phyloP scores from a whole-genome alignment of 2,329 filamentous ascomycete species.

The Trichoderma endophyticum region DNA sequence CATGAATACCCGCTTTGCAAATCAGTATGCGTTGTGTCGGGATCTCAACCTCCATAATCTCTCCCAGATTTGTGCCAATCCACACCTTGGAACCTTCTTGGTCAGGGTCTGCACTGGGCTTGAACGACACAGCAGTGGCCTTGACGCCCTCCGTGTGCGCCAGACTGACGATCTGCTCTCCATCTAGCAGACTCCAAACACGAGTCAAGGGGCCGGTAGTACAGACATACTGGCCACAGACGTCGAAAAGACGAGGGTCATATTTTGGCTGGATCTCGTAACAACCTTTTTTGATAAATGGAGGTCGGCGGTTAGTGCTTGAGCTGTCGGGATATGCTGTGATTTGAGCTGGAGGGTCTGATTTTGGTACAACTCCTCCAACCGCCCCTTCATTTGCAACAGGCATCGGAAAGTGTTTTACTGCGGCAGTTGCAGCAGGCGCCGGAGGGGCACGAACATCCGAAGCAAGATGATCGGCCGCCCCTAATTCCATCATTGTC shows the following conservation, averaged over 20 bases:
- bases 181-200: constrained; percentile 82
- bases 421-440: constrained; percentile 20
- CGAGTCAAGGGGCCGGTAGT: constrained; percentile 83
- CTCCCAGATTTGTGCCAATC: constrained; percentile 86
- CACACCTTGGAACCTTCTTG: constrained; percentile 81
- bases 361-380: constrained; percentile 25
- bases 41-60: constrained; percentile 86
- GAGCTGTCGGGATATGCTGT: constrained; percentile 80
- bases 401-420: constrained; percentile 20
- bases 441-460: constrained; percentile 27
- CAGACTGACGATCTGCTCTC: constrained; percentile 76
- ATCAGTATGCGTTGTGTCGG: constrained; percentile 65
- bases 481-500: constrained; percentile 36
- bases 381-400: constrained; percentile 22
- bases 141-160: constrained; percentile 82
- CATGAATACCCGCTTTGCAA: constrained; percentile 69
- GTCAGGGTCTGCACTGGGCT: constrained; percentile 71
- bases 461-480: constrained; percentile 26
- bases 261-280: constrained; percentile 79
- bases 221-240: constrained; percentile 83
- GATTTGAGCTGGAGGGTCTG: constrained; percentile 48
- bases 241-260: constrained; percentile 80
- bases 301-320: constrained; percentile 78
- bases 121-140: constrained; percentile 78
- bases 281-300: constrained; percentile 67